Evolutionary conservation across 352 stramenopile species (phyloP).

Genomic region (Phytophthora kernoviae): DNA sequence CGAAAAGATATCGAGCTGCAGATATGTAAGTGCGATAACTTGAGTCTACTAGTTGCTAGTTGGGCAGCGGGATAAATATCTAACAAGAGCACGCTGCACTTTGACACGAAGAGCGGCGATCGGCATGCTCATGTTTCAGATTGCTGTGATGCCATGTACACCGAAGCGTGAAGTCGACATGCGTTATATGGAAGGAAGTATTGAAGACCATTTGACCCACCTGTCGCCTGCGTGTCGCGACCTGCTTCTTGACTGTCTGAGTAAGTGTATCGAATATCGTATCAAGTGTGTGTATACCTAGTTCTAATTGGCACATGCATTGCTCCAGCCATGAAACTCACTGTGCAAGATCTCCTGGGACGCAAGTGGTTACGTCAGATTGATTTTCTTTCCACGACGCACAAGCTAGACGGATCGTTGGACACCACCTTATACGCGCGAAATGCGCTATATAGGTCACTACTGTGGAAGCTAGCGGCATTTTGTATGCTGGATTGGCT

Average conservation of each 20-base stretch:
- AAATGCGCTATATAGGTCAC: conserved; percentile 32
- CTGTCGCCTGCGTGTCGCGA: conserved; percentile 46
- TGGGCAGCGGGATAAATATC: neutral
- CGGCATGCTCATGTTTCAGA: conserved; percentile 66
- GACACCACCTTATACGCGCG: conserved; percentile 12
- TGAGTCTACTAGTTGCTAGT: neutral
- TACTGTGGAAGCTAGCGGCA: conserved; percentile 59
- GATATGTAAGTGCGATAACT: conserved; percentile 47
- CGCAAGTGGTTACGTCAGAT: conserved; percentile 64
- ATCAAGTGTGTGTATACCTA: no score
- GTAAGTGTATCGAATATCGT: conserved; percentile 32
- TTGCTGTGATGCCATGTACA: conserved; percentile 51
- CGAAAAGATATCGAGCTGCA: conserved; percentile 34
- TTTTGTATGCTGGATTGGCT: conserved; percentile 55
- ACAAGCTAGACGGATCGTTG: conserved; percentile 34
- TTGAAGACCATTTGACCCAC: conserved; percentile 58
- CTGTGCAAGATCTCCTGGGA: conserved; percentile 44
- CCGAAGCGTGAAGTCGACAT: conserved; percentile 31
- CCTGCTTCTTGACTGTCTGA: conserved; percentile 55
- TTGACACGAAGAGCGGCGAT: conserved; percentile 41
- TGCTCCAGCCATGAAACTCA: conserved; percentile 35
- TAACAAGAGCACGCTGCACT: neutral
- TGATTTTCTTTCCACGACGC: conserved; percentile 52
- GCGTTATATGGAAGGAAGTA: conserved; percentile 37
- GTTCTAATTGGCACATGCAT: neutral